phyloP scores from a whole-genome alignment of 1,284 basidiomycete genomes.

The Tilletiopsis washingtonensis region DNA sequence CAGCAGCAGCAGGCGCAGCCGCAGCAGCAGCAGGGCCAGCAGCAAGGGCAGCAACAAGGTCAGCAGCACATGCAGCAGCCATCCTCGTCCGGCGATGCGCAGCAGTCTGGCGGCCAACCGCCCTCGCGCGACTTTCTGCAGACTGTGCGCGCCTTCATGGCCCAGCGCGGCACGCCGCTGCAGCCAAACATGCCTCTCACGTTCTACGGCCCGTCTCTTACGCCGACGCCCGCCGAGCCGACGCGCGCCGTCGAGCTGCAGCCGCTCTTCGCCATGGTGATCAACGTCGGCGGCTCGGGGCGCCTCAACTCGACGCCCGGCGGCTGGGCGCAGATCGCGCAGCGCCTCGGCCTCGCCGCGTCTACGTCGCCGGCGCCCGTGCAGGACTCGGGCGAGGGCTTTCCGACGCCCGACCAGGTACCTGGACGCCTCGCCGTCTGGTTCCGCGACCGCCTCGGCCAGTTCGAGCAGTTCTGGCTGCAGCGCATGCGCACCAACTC shows the following conservation, averaged over 20 bases:
- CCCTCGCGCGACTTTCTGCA: conserved; percentile 23
- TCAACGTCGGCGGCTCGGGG: conserved; percentile 31
- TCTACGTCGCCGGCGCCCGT: conserved; percentile 16
- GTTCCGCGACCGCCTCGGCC: conserved; percentile 28
- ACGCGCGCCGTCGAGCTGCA: conserved; percentile 34
- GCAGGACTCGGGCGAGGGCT: conserved; percentile 10
- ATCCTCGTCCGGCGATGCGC: neutral
- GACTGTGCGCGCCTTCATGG: conserved; percentile 35
- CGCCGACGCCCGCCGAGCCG: conserved; percentile 18
- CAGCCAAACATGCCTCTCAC: conserved; percentile 20
- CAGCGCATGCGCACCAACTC: conserved; percentile 4
- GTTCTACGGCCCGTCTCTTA: conserved; percentile 32
- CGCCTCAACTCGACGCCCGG: neutral
- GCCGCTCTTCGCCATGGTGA: conserved; percentile 30
- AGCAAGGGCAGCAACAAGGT: conserved; percentile 2
- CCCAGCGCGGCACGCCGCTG: conserved; percentile 28
- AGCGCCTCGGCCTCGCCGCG: conserved; percentile 27
- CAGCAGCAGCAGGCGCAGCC: conserved; percentile 1
- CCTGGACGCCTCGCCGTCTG: conserved; percentile 35
- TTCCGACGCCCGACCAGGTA: conserved; percentile 27
- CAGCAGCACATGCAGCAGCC: conserved; percentile 2
- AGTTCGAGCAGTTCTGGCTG: conserved; percentile 41
- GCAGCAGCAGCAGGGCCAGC: neutral
- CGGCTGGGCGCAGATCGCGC: conserved; percentile 37
- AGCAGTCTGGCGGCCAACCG: neutral